These are phyloP conservation scores for Phlyctochytrium arcticum DNA, from an alignment of 192 early-diverging fungal species.

Conservation along the genomic window DNA sequence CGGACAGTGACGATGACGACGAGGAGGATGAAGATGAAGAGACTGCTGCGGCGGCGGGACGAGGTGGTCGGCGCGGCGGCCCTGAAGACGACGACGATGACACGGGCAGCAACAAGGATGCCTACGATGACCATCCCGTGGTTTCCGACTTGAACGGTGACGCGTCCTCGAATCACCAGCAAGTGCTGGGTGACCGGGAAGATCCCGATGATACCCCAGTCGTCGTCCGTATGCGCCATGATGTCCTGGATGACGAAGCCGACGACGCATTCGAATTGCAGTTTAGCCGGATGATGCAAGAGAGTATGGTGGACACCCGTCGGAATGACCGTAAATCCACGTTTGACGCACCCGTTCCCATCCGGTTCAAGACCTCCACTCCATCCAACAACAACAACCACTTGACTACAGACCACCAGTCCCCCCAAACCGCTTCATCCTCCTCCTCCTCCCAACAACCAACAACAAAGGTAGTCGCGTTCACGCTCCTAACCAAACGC, in stretches of 20 bases:
- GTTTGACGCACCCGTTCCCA: constrained; percentile 89
- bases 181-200: constrained; percentile 46
- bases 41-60: background rate
- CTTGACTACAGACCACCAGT: too few relatives aligned
- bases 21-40: constrained; percentile 42
- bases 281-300: constrained; percentile 86
- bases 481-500: constrained; percentile 78
- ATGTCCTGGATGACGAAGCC: constrained; percentile 60
- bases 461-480: constrained; percentile 53
- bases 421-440: too few relatives aligned
- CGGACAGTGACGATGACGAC: constrained; percentile 39
- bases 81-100: constrained; percentile 33
- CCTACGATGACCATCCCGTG: constrained; percentile 42
- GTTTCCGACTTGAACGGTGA: too few relatives aligned
- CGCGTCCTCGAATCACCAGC: too few relatives aligned
- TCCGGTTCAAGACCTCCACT: constrained; percentile 28
- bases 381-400: background rate
- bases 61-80: constrained; percentile 30
- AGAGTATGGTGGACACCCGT: constrained; percentile 79
- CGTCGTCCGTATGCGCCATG: constrained; percentile 57
- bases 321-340: constrained; percentile 74
- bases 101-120: constrained; percentile 31
- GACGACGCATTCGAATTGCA: constrained; percentile 89
- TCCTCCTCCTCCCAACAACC: background rate
- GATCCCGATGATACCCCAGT: constrained; percentile 65